Conservation (phyloP, 2,329 filamentous ascomycete species). For the Fusarium bactridioides region DNA sequence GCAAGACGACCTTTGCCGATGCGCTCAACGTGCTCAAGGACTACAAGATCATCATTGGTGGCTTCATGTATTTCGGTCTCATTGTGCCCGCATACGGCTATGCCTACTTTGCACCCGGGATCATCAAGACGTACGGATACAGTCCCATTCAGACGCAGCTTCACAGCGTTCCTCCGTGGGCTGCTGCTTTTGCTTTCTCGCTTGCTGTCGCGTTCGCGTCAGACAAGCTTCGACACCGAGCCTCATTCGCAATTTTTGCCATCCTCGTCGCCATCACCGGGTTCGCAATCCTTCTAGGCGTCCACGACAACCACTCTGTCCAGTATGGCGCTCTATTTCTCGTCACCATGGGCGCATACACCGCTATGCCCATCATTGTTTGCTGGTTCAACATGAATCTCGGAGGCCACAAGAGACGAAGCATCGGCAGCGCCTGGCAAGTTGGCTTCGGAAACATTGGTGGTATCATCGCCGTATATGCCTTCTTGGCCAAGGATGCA, state of each 20-base stretch:
- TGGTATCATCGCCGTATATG: slow-evolving; percentile 79
- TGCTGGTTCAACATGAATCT: slow-evolving; percentile 88
- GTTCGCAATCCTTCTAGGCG: slow-evolving; percentile 75
- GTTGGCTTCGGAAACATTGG: slow-evolving; percentile 82
- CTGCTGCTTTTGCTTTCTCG: slow-evolving; percentile 77
- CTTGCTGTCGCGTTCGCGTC: slow-evolving; percentile 78
- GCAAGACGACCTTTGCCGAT: slow-evolving; percentile 66
- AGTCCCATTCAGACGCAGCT: slow-evolving; percentile 64
- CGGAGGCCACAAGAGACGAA: slow-evolving; percentile 73
- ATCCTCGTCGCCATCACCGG: slow-evolving; percentile 76
- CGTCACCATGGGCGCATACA: slow-evolving; percentile 80
- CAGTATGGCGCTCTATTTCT: slow-evolving; percentile 86
- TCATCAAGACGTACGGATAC: slow-evolving; percentile 74
- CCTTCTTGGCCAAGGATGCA: slow-evolving; percentile 71
- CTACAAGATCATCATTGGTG: slow-evolving; percentile 76
- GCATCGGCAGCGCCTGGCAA: slow-evolving; percentile 78
- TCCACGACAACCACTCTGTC: slow-evolving; percentile 71
- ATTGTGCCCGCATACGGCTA: slow-evolving; percentile 81
- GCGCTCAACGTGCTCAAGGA: slow-evolving; percentile 73
- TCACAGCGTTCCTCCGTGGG: slow-evolving; percentile 66
- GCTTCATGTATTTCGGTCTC: slow-evolving; percentile 83
- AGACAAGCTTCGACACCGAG: slow-evolving; percentile 76
- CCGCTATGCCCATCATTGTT: slow-evolving; percentile 87
- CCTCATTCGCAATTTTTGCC: slow-evolving; percentile 73
- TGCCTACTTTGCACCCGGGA: slow-evolving; percentile 78